A percentile compares a stretch with the other conserved stretches of the same genome.
Evolutionary conservation across 2,329 filamentous ascomycete species (phyloP).

Genomic region (Rosellinia necatrix): DNA sequence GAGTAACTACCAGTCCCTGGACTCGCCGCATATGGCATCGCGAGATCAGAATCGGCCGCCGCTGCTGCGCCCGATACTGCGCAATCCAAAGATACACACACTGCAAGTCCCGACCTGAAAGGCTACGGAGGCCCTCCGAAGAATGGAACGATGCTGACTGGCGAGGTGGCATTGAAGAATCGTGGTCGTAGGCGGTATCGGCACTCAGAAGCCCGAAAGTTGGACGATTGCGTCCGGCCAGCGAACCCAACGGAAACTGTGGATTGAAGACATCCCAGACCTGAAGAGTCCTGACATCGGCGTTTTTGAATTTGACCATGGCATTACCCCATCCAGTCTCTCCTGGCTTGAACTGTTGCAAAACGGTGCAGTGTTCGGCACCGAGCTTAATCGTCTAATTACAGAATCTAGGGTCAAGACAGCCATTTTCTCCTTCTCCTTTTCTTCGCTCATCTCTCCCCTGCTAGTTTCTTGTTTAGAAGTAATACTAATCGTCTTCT

Average conservation of each 20-base stretch:
- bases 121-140: too few species aligned
- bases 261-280: background rate
- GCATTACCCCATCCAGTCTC: background rate
- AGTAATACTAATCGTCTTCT: too few species aligned
- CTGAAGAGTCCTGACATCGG: background rate
- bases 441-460: too few species aligned
- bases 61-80: too few species aligned
- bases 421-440: background rate
- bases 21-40: too few species aligned
- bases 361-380: background rate
- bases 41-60: too few species aligned
- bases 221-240: background rate
- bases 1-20: too few species aligned
- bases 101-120: too few species aligned
- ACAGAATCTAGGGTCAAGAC: background rate
- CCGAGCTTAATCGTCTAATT: background rate
- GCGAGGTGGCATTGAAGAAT: background rate
- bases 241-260: background rate
- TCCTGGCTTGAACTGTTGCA: background rate
- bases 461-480: too few species aligned
- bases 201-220: background rate
- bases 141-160: background rate
- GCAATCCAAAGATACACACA: background rate
- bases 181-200: background rate
- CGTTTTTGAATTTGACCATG: background rate